Evolutionary conservation across 352 stramenopile genomes (phyloP).

Genomic region (Blastocystis sp.): DNA sequence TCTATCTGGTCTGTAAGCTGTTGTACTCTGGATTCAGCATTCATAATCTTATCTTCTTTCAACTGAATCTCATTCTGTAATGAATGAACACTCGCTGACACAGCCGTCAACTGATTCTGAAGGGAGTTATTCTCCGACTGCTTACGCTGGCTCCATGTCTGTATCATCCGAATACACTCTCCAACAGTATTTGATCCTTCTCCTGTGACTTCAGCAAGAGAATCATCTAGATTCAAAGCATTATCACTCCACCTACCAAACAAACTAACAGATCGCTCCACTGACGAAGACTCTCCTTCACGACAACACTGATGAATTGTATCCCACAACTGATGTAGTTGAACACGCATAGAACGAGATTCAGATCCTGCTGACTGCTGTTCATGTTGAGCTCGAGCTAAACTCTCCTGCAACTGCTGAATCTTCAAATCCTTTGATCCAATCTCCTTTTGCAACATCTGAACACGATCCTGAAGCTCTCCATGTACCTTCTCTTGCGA

Average conservation of each 20-base stretch:
- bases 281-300: background rate
- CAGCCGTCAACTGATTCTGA: background rate
- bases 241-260: background rate
- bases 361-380: background rate
- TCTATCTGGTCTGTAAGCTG: background rate
- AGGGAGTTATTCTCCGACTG: background rate
- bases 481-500: background rate
- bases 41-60: background rate
- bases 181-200: background rate
- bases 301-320: background rate
- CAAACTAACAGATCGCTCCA: background rate
- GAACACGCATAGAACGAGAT: background rate
- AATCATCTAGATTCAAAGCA: background rate
- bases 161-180: background rate
- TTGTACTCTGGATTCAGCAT: too few species aligned
- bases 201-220: background rate
- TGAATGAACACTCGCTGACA: background rate
- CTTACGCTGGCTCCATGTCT: background rate
- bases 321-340: background rate
- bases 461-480: background rate
- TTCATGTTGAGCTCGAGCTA: background rate
- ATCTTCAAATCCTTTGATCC: background rate
- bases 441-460: background rate
- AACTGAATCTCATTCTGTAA: background rate
- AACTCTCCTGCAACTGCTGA: conserved; percentile 7